These are phyloP conservation scores for Cyanidiococcus yangmingshanensis DNA, from an alignment of 23 red algal genomes.

Conservation along the genomic window DNA sequence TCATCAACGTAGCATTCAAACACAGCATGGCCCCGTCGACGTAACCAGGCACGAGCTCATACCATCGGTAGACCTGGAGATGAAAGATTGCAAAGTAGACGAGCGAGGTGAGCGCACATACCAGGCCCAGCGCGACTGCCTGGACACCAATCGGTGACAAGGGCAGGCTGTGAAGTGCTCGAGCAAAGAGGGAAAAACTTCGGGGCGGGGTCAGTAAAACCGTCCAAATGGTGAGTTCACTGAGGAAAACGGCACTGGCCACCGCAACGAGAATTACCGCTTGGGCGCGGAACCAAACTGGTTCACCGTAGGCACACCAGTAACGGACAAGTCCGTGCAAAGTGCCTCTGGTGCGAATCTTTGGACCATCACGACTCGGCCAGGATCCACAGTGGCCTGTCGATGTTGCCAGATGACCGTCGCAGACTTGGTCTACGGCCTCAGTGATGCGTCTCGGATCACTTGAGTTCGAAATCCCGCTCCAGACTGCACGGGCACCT, in stretches of 20 bases:
- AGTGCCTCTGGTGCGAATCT: neutral
- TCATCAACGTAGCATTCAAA: slow-evolving; percentile 27
- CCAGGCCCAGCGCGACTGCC: neutral
- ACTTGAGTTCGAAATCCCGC: neutral
- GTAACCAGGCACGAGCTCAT: slow-evolving; percentile 27
- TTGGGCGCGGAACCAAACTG: neutral
- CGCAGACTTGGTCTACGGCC: neutral
- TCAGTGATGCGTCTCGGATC: too few species aligned
- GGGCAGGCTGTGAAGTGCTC: slow-evolving; percentile 13
- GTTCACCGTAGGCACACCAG: neutral
- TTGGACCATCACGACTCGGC: neutral
- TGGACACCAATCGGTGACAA: slow-evolving; percentile 20
- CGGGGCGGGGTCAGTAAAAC: neutral
- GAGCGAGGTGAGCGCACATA: neutral
- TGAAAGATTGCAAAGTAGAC: slow-evolving; percentile 27
- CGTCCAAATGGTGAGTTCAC: slow-evolving; percentile 25
- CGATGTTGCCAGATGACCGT: neutral
- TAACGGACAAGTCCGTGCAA: neutral
- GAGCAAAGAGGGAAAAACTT: slow-evolving; percentile 18
- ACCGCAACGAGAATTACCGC: neutral
- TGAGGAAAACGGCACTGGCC: slow-evolving; percentile 1
- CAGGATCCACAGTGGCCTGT: neutral
- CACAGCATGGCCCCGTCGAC: slow-evolving; percentile 20
- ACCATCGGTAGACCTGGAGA: slow-evolving; percentile 30
- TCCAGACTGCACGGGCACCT: neutral